Conservation (phyloP, 164 flowering plant genomes). For the Taxillus chinensis region DNA sequence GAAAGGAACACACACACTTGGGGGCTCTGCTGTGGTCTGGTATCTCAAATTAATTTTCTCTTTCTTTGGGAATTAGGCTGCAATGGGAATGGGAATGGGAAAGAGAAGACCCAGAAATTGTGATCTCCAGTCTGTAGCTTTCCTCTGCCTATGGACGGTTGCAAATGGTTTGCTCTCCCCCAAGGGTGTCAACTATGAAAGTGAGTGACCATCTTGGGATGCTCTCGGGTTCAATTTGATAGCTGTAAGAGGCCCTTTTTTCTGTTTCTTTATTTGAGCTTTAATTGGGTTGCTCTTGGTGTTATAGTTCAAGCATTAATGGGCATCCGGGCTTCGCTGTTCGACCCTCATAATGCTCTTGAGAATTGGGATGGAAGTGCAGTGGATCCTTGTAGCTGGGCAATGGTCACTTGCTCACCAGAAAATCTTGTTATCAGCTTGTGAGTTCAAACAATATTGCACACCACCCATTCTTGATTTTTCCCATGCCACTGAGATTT, state of each 20-base stretch:
- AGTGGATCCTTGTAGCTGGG: conserved; percentile 98
- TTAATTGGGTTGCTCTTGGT: not conserved
- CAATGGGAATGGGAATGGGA: too few species aligned
- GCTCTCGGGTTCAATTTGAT: not conserved
- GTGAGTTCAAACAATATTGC: conserved; percentile 39
- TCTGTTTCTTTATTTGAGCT: not conserved
- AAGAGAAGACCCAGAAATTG: not conserved
- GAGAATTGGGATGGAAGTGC: conserved; percentile 82
- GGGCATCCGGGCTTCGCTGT: conserved; percentile 47
- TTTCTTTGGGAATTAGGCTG: too few species aligned
- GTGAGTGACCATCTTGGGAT: conserved; percentile 14
- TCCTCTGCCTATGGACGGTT: conserved; percentile 28
- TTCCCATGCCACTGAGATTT: not conserved
- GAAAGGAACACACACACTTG: too few species aligned
- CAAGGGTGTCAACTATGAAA: conserved; percentile 57
- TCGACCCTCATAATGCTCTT: conserved; percentile 80
- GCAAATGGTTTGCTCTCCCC: conserved; percentile 37
- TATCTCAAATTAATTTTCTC: too few species aligned
- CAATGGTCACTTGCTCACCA: conserved; percentile 92
- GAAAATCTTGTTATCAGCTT: conserved; percentile 61
- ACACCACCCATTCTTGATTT: not conserved
- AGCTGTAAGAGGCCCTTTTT: not conserved
- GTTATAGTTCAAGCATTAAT: conserved; percentile 84
- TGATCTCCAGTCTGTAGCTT: not conserved
- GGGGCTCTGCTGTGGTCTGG: too few species aligned